Base-by-base conservation (phyloP, 108 stramenopile species). In the Chaetoceros muelleri region DNA sequence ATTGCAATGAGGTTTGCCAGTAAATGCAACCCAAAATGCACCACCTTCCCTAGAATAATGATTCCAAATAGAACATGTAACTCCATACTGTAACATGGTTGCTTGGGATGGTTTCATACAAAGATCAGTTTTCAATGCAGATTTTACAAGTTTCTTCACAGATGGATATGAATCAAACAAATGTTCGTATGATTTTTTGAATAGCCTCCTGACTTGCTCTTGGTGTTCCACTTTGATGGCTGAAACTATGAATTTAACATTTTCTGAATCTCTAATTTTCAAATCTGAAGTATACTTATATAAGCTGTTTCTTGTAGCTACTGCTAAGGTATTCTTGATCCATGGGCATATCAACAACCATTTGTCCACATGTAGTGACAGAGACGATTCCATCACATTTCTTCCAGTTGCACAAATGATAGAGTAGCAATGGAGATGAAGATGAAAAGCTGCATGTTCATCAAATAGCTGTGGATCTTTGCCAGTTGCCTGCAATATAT, bases 401-500 rank as follows among this genome's bases (percentile, higher is more conserved):
- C 21, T 2, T 1, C 67, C 47, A 49, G 76, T 78, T 22, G 47
- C 74, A 48, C 66, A 55, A 13, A 34, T 61, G 47, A 80, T 50
- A 29, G 48, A 60, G 51, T 90, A 90, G 45, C 83, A 83, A 19
- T 57, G 66, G 8, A 90, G 53, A 67, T 85, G 77, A 40, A 90
- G 45, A 0, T 60, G 22, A 26, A 85, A 48, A 21, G 78, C 84
- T 3, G 78, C 80, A 68, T 85, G 84, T 46, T 90, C 87, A 61
- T 90, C 87, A 66, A 85, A 90, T 19, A 74, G 60, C 58, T 90
- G 84, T 30, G 5, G 61, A 58, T 26, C n/a, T n/a, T 29, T 58
- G 13, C 20, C 46, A 52, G 51, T 26, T 66, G 67, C 2, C 57
- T 67, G 44, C 50, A 34, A 10, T 57, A 49, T 54, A 56, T 60